phyloP scores from a whole-genome alignment of 192 early-diverging fungal genomes.

The Phlyctochytrium arcticum region DNA sequence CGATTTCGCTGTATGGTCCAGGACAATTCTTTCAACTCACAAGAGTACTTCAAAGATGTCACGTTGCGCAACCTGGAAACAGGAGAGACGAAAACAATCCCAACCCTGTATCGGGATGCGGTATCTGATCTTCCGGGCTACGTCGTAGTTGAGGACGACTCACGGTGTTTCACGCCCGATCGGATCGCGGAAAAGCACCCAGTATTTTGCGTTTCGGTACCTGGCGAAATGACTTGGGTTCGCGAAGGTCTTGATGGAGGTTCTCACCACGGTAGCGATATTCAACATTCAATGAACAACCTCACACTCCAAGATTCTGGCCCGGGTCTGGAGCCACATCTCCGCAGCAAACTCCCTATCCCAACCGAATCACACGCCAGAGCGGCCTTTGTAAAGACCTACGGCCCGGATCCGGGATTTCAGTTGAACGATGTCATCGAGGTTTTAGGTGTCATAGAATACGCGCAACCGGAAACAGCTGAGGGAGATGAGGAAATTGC shows the following conservation, averaged over 20 bases:
- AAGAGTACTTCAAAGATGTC: conserved; percentile 25
- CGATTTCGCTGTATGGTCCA: conserved; percentile 41
- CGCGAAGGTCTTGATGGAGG: background rate
- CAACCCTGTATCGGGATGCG: conserved; percentile 7
- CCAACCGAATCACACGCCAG: background rate
- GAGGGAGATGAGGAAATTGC: background rate
- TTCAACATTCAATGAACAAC: background rate
- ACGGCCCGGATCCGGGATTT: conserved; percentile 6
- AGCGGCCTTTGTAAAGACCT: conserved; percentile 16
- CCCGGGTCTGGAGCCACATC: background rate
- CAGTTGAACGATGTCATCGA: conserved; percentile 19
- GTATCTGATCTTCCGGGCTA: background rate
- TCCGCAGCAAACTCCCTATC: conserved; percentile 7
- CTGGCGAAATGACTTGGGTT: conserved; percentile 9
- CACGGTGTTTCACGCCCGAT: background rate
- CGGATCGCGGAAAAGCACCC: conserved; percentile 9
- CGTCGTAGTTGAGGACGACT: background rate
- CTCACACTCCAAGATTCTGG: background rate
- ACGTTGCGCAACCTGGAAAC: conserved; percentile 12
- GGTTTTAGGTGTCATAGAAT: conserved; percentile 15
- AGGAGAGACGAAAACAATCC: conserved; percentile 6
- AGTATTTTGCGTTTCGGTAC: conserved; percentile 12
- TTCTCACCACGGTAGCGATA: background rate
- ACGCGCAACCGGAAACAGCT: background rate
- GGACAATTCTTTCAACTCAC: conserved; percentile 34